Percentiles rank a stretch among this genome's conserved stretches.
These are phyloP conservation scores for Mrakia gelida DNA, from an alignment of 768 basidiomycete species.

Conservation along the genomic window DNA sequence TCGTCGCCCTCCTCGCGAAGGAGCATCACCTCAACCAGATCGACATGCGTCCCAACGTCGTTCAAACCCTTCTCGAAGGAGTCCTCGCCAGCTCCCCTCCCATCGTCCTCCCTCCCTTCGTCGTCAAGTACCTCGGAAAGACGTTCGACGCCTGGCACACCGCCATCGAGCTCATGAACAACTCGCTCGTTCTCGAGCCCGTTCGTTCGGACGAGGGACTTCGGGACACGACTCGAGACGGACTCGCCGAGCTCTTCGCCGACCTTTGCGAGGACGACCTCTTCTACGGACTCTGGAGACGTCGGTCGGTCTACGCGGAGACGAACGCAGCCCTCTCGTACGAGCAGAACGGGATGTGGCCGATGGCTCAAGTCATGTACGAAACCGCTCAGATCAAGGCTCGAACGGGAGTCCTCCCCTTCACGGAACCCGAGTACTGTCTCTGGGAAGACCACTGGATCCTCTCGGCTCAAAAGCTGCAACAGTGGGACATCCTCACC, in stretches of 20 bases:
- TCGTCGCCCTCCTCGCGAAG: constrained; percentile 83
- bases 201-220: constrained; percentile 74
- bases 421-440: constrained; percentile 91
- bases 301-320: constrained; percentile 79
- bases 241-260: constrained; percentile 89
- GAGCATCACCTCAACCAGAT: constrained; percentile 89
- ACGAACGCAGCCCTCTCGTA: constrained; percentile 69
- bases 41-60: constrained; percentile 81
- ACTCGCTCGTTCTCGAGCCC: constrained; percentile 60
- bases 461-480: constrained; percentile 86
- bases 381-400: constrained; percentile 85
- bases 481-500: constrained; percentile 88
- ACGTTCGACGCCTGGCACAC: constrained; percentile 96
- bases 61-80: constrained; percentile 82
- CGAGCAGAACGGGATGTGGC: constrained; percentile 98
- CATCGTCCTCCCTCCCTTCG: constrained; percentile 84
- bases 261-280: constrained; percentile 94
- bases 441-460: constrained; percentile 99
- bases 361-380: constrained; percentile 71
- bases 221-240: constrained; percentile 79
- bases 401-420: constrained; percentile 72
- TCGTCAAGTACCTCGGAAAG: constrained; percentile 93
- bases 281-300: constrained; percentile 93
- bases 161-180: constrained; percentile 75
- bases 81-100: constrained; percentile 79